Percentiles rank a stretch among this genome's conserved stretches.
phyloP scores from a whole-genome alignment of 2,329 filamentous ascomycete species.

The Fusarium tanahbumbuense region DNA sequence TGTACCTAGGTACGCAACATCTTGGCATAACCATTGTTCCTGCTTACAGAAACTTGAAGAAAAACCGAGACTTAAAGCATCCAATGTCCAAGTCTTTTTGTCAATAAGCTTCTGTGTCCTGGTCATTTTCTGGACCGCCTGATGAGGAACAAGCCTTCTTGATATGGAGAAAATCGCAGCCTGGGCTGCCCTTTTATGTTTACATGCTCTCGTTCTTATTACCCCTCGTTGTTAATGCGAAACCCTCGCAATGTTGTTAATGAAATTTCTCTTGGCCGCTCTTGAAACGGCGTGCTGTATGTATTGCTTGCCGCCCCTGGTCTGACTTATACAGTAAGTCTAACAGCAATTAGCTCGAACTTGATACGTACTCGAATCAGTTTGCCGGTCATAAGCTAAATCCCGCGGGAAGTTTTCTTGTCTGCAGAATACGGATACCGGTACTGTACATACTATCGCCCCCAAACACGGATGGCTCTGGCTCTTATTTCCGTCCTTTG shows the following conservation, averaged over 20 bases:
- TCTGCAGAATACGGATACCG: neutral
- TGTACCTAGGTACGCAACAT: neutral
- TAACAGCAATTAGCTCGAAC: neutral
- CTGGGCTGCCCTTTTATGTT: neutral
- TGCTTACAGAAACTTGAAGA: neutral
- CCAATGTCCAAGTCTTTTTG: no score
- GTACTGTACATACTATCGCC: neutral
- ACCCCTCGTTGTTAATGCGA: neutral
- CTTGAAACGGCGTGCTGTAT: neutral
- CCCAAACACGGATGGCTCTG: neutral
- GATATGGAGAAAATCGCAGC: neutral
- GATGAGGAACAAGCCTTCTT: constrained; percentile 4
- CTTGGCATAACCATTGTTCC: neutral
- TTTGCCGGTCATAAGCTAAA: neutral
- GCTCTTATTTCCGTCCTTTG: neutral
- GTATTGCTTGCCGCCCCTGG: neutral
- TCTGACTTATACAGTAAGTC: neutral
- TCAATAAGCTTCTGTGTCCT: no score
- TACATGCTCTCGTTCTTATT: neutral
- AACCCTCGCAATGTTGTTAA: neutral
- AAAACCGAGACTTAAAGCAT: no score
- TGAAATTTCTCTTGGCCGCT: neutral
- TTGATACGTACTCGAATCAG: neutral
- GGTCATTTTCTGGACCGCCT: neutral
- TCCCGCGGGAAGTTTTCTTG: neutral